Conservation (phyloP, 805 yeast species). For the Yarrowia deformans region DNA sequence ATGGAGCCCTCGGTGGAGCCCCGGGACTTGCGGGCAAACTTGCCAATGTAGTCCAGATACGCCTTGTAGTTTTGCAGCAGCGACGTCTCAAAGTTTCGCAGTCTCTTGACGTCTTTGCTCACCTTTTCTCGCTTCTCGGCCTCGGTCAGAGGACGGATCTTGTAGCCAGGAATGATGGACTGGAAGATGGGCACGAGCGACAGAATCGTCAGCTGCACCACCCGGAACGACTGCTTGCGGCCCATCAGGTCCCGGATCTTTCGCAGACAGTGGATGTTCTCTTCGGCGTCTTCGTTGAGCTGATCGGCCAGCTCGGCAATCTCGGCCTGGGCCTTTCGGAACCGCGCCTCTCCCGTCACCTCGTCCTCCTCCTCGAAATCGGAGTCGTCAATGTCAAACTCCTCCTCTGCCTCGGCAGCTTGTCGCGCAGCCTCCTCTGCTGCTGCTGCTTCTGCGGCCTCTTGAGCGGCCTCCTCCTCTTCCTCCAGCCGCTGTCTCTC, state of each 20-base stretch:
- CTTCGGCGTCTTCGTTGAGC: constrained; percentile 88
- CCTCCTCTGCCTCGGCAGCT: constrained; percentile 46
- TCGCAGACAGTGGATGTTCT: constrained; percentile 67
- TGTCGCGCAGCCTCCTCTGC: constrained; percentile 48
- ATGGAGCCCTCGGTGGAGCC: constrained; percentile 43
- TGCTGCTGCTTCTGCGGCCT: constrained; percentile 23
- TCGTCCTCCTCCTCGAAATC: constrained; percentile 53
- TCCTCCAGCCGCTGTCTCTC: constrained; percentile 47
- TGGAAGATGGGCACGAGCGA: constrained; percentile 87
- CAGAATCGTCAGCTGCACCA: constrained; percentile 70
- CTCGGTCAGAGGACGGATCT: constrained; percentile 82
- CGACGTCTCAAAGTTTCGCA: constrained; percentile 82
- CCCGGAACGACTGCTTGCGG: constrained; percentile 59
- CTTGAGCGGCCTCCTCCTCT: constrained; percentile 45
- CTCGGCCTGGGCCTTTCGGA: constrained; percentile 75
- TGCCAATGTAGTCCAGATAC: constrained; percentile 65
- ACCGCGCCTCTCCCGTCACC: constrained; percentile 59
- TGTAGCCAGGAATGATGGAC: constrained; percentile 84
- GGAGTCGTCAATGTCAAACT: constrained; percentile 47
- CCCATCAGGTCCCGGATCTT: constrained; percentile 53
- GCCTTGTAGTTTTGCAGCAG: constrained; percentile 71
- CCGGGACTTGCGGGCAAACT: constrained; percentile 54
- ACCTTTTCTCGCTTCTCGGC: constrained; percentile 82
- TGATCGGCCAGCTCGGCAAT: constrained; percentile 81
- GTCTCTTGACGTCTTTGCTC: constrained; percentile 76